A percentile compares a stretch with the other conserved stretches of the same genome.
phyloP scores from a whole-genome alignment of 1,284 basidiomycete species.

The Thelephora terrestris region DNA sequence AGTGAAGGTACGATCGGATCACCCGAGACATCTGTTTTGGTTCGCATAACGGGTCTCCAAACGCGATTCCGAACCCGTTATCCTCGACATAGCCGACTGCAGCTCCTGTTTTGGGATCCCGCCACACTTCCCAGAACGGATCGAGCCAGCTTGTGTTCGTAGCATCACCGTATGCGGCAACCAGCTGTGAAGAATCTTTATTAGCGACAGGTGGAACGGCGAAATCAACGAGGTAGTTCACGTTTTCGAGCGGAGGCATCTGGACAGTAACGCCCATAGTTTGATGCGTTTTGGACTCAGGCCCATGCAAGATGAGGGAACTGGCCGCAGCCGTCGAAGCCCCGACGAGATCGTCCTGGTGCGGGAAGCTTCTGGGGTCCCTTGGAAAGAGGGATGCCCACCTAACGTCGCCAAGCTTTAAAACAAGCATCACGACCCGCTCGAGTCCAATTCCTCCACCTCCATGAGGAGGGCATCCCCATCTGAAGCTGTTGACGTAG shows the following conservation, averaged over 20 bases:
- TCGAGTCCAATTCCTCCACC: conserved; percentile 38
- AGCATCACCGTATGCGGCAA: conserved; percentile 44
- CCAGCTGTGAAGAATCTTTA: conserved; percentile 22
- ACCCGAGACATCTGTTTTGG: conserved; percentile 30
- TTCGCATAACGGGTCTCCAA: conserved; percentile 42
- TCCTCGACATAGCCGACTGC: conserved; percentile 35
- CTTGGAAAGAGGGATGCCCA: conserved; percentile 57
- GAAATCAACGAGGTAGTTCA: conserved; percentile 2
- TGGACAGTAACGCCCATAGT: conserved; percentile 18
- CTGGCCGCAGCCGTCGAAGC: conserved; percentile 18
- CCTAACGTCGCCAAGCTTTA: conserved; percentile 54
- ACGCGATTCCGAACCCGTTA: conserved; percentile 30
- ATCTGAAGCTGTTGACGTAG: conserved; percentile 58
- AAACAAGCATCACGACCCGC: conserved; percentile 55
- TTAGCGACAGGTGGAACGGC: too few species aligned
- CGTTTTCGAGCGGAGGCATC: conserved; percentile 24
- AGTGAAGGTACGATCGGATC: conserved; percentile 29
- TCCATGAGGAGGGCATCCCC: conserved; percentile 48
- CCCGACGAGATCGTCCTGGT: conserved; percentile 19
- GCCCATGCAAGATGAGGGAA: conserved; percentile 21
- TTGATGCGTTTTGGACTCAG: conserved; percentile 20
- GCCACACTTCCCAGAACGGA: conserved; percentile 41
- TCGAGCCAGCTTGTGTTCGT: conserved; percentile 47
- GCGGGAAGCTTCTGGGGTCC: conserved; percentile 40
- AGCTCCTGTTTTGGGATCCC: conserved; percentile 34